These are phyloP conservation scores for Ophiostoma sp. DNA, from an alignment of 2,329 filamentous ascomycete species.

Conservation along the genomic window DNA sequence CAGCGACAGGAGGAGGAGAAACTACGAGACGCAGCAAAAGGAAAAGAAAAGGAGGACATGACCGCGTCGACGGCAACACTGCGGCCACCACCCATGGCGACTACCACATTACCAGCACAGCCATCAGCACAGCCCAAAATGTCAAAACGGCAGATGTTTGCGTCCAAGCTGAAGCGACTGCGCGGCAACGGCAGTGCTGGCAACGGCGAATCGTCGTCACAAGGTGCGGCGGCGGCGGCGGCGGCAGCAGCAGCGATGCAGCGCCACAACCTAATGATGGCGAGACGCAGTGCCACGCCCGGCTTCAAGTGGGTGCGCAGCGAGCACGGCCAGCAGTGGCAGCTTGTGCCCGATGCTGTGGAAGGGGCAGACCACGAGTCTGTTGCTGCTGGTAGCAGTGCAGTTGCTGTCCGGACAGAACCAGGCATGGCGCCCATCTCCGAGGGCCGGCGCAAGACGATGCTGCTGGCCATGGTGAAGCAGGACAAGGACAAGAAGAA, in stretches of 20 bases:
- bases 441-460: neutral
- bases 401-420: neutral
- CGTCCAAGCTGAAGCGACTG: neutral
- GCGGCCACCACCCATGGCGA: neutral
- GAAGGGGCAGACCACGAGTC: neutral
- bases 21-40: neutral
- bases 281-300: slow-evolving; percentile 1
- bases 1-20: neutral
- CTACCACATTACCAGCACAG: neutral
- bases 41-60: neutral
- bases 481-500: slow-evolving; percentile 19
- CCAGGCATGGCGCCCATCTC: slow-evolving; percentile 27
- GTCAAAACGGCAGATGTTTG: neutral
- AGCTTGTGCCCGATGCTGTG: neutral
- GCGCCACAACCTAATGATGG: slow-evolving; percentile 3
- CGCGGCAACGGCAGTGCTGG: neutral
- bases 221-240: slow-evolving; percentile 19
- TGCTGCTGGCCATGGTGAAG: slow-evolving; percentile 23
- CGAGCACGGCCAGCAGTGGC: neutral
- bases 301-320: neutral
- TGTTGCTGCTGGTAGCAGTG: neutral
- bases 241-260: slow-evolving; percentile 20
- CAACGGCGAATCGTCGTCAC: slow-evolving; percentile 6
- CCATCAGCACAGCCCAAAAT: neutral
- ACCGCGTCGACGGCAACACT: neutral